These are phyloP conservation scores for Aureobasidium uvarum DNA, from an alignment of 2,329 filamentous ascomycete genomes.

Conservation along the genomic window DNA sequence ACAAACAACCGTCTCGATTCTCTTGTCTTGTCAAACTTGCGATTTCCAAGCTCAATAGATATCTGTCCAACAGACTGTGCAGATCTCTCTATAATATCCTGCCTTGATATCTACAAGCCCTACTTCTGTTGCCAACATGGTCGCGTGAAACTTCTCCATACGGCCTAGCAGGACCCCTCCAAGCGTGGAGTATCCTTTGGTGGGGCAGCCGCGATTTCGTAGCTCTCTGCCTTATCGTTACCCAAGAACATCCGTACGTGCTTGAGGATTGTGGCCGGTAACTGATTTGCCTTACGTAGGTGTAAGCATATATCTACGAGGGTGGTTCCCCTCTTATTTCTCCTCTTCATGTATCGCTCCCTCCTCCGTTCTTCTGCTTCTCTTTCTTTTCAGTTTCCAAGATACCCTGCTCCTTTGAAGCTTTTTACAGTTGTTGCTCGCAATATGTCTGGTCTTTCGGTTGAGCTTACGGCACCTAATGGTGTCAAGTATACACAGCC, in stretches of 20 bases:
- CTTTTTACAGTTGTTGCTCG: constrained; percentile 19
- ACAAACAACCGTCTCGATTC: not conserved
- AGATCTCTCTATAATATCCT: not conserved
- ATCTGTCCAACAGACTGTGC: not conserved
- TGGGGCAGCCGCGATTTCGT: constrained; percentile 17
- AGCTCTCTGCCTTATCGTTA: constrained; percentile 23
- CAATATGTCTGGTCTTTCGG: constrained; percentile 49
- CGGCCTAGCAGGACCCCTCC: constrained; percentile 16
- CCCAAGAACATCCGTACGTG: not conserved
- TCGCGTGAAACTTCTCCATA: constrained; percentile 12
- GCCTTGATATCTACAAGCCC: not conserved
- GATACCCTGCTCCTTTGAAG: constrained; percentile 16
- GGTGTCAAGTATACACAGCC: constrained; percentile 70
- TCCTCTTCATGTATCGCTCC: constrained; percentile 19
- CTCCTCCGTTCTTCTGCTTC: constrained; percentile 14
- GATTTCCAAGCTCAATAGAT: too few relatives aligned
- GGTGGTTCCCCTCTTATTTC: not conserved
- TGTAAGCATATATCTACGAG: constrained; percentile 20
- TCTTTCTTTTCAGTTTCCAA: constrained; percentile 11
- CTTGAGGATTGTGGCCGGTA: not conserved
- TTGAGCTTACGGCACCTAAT: constrained; percentile 72
- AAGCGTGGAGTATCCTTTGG: constrained; percentile 16
- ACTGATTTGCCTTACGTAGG: constrained; percentile 4
- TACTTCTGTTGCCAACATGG: constrained; percentile 6
- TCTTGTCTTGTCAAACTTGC: too few relatives aligned